Conservation (phyloP, 108 stramenopile genomes). For the Seminavis robusta region DNA sequence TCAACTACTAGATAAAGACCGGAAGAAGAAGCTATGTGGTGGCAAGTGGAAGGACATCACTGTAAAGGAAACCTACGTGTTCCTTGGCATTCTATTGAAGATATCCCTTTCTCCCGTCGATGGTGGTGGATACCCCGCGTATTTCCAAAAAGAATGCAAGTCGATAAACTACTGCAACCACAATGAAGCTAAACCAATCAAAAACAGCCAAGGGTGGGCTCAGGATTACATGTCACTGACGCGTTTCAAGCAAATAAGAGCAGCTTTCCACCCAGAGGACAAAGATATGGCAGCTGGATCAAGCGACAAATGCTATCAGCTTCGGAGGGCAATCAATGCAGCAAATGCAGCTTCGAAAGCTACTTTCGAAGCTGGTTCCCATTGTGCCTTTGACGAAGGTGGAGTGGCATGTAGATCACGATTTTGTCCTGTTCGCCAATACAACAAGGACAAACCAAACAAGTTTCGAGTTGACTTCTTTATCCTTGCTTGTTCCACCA, state of each 20-base stretch:
- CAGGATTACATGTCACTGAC: background rate
- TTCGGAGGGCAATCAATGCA: background rate
- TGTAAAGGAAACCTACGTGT: background rate
- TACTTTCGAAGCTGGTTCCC: background rate
- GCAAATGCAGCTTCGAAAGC: conserved; percentile 2
- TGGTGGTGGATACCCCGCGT: conserved; percentile 7
- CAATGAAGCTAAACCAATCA: no score
- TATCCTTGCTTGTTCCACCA: background rate
- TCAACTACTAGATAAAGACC: no score
- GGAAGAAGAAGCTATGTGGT: no score
- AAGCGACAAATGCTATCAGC: no score
- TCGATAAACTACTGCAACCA: no score
- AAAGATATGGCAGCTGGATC: background rate
- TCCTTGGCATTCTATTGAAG: conserved; percentile 1
- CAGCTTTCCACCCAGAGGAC: conserved; percentile 1
- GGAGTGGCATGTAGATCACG: conserved; percentile 6
- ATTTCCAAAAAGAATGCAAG: conserved; percentile 1
- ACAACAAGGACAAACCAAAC: conserved; percentile 23
- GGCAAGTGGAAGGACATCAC: background rate
- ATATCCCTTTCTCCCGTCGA: conserved; percentile 1
- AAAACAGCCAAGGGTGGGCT: background rate
- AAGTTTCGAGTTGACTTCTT: conserved; percentile 14
- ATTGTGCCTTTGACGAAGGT: conserved; percentile 16
- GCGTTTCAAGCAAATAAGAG: background rate
- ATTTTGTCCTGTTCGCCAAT: conserved; percentile 12